Percentiles rank a stretch among this genome's conserved stretches.
Conservation (phyloP, 257 asterid species). For the Solanum commersonii region DNA sequence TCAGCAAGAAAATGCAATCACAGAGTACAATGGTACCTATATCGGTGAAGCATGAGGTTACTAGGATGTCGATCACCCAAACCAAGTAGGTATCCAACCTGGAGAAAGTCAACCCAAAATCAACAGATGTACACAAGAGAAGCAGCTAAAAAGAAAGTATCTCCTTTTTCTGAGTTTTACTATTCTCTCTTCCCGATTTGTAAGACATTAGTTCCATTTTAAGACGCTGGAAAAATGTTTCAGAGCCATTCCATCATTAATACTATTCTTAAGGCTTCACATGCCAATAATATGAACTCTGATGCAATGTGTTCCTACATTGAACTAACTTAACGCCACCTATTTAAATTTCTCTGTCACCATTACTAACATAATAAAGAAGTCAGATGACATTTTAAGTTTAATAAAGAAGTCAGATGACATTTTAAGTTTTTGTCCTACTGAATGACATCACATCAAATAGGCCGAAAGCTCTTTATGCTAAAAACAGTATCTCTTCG, state of each 20-base stretch:
- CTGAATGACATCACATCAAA: not conserved
- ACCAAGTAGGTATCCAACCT: conserved; percentile 99
- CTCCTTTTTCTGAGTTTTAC: not conserved
- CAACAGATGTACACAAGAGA: not conserved
- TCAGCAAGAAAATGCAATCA: not conserved
- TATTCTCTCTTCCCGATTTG: not conserved
- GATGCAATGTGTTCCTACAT: not conserved
- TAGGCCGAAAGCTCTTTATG: not conserved
- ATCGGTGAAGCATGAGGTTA: conserved; percentile 97
- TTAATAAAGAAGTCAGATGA: not conserved
- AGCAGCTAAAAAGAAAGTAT: not conserved
- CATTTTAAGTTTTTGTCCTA: not conserved
- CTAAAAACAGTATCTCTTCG: not conserved
- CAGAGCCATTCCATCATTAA: not conserved
- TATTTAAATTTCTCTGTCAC: not conserved
- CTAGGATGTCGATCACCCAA: conserved; percentile 99
- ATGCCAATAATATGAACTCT: not conserved
- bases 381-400: not conserved
- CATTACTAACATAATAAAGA: not conserved
- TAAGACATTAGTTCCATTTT: not conserved
- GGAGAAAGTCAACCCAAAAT: conserved; percentile 10
- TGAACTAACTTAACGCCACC: not conserved
- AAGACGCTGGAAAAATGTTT: not conserved
- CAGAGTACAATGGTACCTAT: conserved; percentile 39
- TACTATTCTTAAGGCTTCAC: not conserved